Percentiles rank a stretch among this genome's conserved stretches.
Evolutionary conservation across 2,329 filamentous ascomycete species (phyloP).

Genomic region (Dothideomycetes sp.): DNA sequence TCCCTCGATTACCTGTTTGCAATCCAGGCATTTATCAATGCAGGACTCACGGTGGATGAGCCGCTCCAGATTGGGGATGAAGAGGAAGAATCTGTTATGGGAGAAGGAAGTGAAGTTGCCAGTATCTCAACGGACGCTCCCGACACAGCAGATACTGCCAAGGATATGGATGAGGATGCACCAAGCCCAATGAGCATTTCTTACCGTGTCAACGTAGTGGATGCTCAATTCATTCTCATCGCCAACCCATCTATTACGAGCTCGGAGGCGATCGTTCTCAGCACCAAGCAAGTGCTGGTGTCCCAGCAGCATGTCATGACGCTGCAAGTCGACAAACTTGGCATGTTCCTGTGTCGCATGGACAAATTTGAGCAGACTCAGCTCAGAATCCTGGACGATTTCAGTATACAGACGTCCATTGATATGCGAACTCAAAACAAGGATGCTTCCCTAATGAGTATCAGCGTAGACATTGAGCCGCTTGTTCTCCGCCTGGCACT

Average conservation of each 20-base stretch:
- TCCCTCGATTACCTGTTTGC: conserved; percentile 93
- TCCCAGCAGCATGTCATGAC: conserved; percentile 92
- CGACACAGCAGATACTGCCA: conserved; percentile 14
- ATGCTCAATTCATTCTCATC: conserved; percentile 92
- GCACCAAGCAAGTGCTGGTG: conserved; percentile 84
- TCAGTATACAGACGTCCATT: conserved; percentile 81
- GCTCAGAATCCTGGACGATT: conserved; percentile 90
- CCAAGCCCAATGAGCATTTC: conserved; percentile 59
- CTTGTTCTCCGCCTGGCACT: conserved; percentile 82
- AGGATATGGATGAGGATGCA: conserved; percentile 16
- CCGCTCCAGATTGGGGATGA: conserved; percentile 53
- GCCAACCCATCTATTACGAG: conserved; percentile 83
- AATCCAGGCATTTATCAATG: conserved; percentile 69
- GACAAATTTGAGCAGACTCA: conserved; percentile 88
- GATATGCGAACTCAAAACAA: conserved; percentile 56
- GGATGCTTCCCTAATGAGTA: conserved; percentile 56
- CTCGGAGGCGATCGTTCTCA: conserved; percentile 91
- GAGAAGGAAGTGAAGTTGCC: conserved; percentile 41
- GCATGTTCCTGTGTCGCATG: conserved; percentile 99
- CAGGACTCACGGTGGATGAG: conserved; percentile 48
- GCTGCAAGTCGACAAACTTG: conserved; percentile 83
- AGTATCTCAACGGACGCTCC: conserved; percentile 20
- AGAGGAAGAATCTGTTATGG: conserved; percentile 30
- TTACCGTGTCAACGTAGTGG: conserved; percentile 86
- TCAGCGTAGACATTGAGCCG: conserved; percentile 81